These are phyloP conservation scores for Microcos paniculata DNA, from an alignment of 345 rosid species.

Conservation along the genomic window DNA sequence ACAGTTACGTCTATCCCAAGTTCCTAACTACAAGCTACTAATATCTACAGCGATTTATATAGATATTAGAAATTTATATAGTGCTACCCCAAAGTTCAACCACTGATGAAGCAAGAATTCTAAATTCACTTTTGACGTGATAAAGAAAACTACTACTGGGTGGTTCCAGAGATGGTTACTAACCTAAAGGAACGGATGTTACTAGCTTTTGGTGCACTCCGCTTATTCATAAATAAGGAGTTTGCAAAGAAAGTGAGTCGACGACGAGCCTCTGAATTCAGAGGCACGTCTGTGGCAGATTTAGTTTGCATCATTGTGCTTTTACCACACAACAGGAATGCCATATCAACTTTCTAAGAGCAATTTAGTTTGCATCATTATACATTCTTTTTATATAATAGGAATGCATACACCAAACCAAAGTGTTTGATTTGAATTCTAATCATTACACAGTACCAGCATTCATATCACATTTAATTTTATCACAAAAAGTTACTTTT, in stretches of 20 bases:
- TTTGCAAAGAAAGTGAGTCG: constrained; percentile 97
- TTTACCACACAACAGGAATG: no score
- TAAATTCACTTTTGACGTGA: constrained; percentile 4
- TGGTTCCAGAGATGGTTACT: background rate
- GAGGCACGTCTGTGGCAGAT: constrained; percentile 91
- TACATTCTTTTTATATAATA: no score
- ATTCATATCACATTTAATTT: no score
- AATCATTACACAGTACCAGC: no score
- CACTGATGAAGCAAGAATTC: background rate
- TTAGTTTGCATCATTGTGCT: no score
- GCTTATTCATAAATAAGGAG: constrained; percentile 92
- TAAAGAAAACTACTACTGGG: background rate
- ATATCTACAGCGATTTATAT: no score
- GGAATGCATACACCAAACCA: no score
- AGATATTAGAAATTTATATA: background rate
- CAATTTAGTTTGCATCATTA: no score
- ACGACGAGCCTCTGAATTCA: constrained; percentile 95
- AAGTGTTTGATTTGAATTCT: no score
- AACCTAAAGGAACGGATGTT: constrained; percentile 94
- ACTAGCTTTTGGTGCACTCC: constrained; percentile 77
- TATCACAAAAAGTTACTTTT: no score
- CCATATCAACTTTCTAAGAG: no score
- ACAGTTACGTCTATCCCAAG: background rate
- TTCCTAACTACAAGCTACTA: background rate
- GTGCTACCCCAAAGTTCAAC: background rate